These are phyloP conservation scores for Plasmodium billcollinsi DNA, from an alignment of 169 alveolate genomes.

Conservation along the genomic window DNA sequence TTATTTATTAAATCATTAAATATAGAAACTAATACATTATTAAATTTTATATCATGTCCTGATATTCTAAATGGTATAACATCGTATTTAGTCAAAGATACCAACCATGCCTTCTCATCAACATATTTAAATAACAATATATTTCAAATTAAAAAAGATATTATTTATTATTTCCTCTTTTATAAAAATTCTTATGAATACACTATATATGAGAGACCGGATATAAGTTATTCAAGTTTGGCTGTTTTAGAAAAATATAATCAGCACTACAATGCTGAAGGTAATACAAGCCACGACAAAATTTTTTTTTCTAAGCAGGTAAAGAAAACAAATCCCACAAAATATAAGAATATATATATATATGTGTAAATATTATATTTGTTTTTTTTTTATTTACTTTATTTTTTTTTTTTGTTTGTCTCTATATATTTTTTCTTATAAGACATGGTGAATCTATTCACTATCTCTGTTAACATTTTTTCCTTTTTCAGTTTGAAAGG, in stretches of 20 bases:
- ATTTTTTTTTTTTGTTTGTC: background rate
- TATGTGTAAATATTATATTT: background rate
- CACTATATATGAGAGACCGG: conserved; percentile 36
- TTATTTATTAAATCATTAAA: conserved; percentile 65
- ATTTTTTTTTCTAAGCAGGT: conserved; percentile 45
- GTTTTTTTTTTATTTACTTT: background rate
- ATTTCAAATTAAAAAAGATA: conserved; percentile 57
- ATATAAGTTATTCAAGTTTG: conserved; percentile 69
- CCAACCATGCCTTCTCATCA: conserved; percentile 30
- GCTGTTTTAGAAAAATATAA: conserved; percentile 43
- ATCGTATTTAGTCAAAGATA: conserved; percentile 53
- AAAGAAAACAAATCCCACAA: background rate
- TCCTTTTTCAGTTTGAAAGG: conserved; percentile 11
- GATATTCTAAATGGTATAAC: conserved; percentile 64
- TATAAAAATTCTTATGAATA: conserved; percentile 58
- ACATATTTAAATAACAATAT: conserved; percentile 37
- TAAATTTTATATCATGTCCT: conserved; percentile 64
- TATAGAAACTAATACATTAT: conserved; percentile 55
- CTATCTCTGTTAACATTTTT: background rate
- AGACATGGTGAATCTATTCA: too few species aligned
- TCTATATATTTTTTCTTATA: background rate
- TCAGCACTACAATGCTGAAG: conserved; percentile 18
- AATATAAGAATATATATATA: too few species aligned
- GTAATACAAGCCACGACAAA: conserved; percentile 8
- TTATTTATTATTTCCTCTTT: conserved; percentile 50